phyloP scores from a whole-genome alignment of 257 asterid genomes.

The Fraxinus pennsylvanica region DNA sequence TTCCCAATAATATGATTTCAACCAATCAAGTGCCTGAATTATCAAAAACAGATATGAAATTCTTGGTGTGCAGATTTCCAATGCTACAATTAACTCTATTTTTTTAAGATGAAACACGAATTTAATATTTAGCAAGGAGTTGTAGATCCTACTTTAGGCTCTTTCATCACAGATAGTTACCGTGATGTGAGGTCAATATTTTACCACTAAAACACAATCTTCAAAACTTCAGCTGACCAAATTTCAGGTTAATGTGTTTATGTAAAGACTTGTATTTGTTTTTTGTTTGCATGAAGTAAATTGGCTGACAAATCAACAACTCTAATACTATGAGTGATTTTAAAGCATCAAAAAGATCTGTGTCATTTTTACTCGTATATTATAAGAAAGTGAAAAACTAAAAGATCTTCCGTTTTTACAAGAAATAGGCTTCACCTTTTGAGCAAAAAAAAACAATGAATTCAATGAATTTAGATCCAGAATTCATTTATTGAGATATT shows the following conservation, averaged over 20 bases:
- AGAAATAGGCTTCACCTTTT: background rate
- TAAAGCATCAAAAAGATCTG: background rate
- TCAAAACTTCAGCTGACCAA: background rate
- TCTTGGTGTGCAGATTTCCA: background rate
- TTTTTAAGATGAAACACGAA: background rate
- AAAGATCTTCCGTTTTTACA: background rate
- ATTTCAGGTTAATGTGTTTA: background rate
- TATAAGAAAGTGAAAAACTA: slow-evolving; percentile 4
- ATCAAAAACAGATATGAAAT: slow-evolving; percentile 17
- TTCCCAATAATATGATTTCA: slow-evolving; percentile 81
- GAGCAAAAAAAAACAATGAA: background rate
- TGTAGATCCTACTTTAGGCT: background rate
- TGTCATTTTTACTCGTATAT: background rate
- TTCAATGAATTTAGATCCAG: slow-evolving; percentile 8
- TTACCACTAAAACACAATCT: background rate
- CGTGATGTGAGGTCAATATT: background rate
- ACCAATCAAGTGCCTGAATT: slow-evolving; percentile 88
- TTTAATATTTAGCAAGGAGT: background rate
- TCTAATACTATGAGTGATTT: background rate
- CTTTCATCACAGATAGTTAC: slow-evolving; percentile 4
- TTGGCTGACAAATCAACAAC: background rate
- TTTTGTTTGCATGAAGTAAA: background rate
- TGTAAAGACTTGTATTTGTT: background rate
- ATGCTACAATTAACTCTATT: background rate
- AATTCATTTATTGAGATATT: slow-evolving; percentile 8